Evolutionary conservation across 352 stramenopile species (phyloP).

Genomic region (Globisporangium cederbergense): DNA sequence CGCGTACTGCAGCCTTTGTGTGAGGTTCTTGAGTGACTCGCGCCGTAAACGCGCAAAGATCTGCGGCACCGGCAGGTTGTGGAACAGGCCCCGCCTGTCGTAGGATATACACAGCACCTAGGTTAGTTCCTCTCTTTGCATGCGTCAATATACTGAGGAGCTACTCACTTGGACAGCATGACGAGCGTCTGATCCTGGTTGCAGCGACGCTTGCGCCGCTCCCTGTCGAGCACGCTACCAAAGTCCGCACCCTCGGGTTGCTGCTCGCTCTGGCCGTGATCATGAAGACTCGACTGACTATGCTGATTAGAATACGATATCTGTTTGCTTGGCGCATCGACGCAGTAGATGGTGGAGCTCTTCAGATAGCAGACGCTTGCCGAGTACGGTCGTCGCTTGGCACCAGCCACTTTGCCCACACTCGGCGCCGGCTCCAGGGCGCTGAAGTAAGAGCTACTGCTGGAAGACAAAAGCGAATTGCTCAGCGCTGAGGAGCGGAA

Average conservation of each 20-base stretch:
- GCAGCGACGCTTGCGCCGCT: slow-evolving; percentile 28
- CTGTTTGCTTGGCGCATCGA: slow-evolving; percentile 13
- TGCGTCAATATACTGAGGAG: too few species aligned
- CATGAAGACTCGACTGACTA: not conserved
- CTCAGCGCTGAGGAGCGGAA: slow-evolving; percentile 7
- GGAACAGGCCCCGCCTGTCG: slow-evolving; percentile 23
- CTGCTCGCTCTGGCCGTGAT: not conserved
- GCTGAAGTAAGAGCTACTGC: not conserved
- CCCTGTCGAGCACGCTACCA: slow-evolving; percentile 31
- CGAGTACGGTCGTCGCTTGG: slow-evolving; percentile 43
- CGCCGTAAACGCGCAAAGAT: slow-evolving; percentile 51
- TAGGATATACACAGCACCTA: not conserved
- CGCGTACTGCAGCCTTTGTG: slow-evolving; percentile 29
- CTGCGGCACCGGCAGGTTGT: slow-evolving; percentile 41
- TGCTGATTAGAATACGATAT: slow-evolving; percentile 5
- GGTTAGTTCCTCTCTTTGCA: too few species aligned
- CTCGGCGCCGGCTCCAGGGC: slow-evolving; percentile 7
- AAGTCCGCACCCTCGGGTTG: slow-evolving; percentile 22
- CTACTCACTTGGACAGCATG: slow-evolving; percentile 19
- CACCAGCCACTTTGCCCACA: slow-evolving; percentile 43
- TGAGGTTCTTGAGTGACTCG: slow-evolving; percentile 52
- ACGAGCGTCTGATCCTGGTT: slow-evolving; percentile 22
- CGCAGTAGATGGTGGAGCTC: slow-evolving; percentile 54
- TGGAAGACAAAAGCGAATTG: not conserved
- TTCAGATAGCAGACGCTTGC: slow-evolving; percentile 52